Conservation (phyloP, 768 basidiomycete species). For the Boletus reticuloceps region DNA sequence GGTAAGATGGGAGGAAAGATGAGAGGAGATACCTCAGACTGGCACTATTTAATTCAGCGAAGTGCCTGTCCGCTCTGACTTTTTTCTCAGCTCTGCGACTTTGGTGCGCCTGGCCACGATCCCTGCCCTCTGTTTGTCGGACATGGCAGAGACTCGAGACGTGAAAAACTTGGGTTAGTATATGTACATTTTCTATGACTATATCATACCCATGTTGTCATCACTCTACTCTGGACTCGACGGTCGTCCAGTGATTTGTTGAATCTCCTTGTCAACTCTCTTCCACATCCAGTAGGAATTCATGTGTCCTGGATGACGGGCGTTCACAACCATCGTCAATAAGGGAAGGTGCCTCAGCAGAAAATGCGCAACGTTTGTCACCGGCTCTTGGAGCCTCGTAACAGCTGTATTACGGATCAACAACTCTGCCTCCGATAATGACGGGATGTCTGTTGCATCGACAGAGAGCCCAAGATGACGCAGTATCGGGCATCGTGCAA, state of each 20-base stretch:
- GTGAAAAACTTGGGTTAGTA: too few species aligned
- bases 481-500: background rate
- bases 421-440: background rate
- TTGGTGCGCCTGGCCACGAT: too few species aligned
- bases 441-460: conserved; percentile 2
- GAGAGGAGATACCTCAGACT: too few species aligned
- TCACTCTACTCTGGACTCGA: too few species aligned
- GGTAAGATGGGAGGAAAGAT: too few species aligned
- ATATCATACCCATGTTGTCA: too few species aligned
- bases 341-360: conserved; percentile 3
- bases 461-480: background rate
- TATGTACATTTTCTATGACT: too few species aligned
- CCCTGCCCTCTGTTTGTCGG: too few species aligned
- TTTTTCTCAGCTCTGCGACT: too few species aligned
- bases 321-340: background rate
- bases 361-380: background rate
- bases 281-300: background rate
- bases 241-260: background rate
- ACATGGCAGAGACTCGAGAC: too few species aligned
- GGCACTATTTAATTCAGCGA: too few species aligned
- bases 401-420: background rate
- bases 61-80: too few species aligned
- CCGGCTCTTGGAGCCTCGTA: background rate
- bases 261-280: background rate
- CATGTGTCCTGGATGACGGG: background rate